Conservation (phyloP, 352 stramenopile species). For the Phytophthora fragariaefolia region DNA sequence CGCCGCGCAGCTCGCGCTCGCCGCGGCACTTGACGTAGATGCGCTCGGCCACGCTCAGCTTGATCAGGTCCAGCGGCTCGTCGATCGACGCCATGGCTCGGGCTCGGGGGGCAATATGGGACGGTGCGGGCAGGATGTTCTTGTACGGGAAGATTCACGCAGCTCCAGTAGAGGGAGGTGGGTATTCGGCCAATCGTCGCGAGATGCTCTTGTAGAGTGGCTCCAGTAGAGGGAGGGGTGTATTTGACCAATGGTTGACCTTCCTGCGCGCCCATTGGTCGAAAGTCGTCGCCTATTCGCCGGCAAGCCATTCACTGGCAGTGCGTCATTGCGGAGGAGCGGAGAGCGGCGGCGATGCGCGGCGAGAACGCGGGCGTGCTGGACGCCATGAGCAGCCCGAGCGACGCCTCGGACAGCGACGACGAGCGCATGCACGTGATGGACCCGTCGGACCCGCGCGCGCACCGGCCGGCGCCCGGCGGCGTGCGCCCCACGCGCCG, state of each 20-base stretch:
- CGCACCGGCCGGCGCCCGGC: constrained; percentile 47
- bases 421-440: constrained; percentile 65
- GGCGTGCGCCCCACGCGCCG: constrained; percentile 42
- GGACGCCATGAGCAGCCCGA: constrained; percentile 43
- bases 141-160: neutral
- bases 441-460: constrained; percentile 79
- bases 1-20: constrained; percentile 96
- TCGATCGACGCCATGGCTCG: constrained; percentile 86
- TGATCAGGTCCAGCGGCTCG: constrained; percentile 98
- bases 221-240: neutral
- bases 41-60: constrained; percentile 98
- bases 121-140: neutral
- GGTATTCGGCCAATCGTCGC: neutral
- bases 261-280: neutral
- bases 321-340: constrained; percentile 10
- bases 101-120: neutral
- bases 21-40: constrained; percentile 99
- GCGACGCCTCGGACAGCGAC: constrained; percentile 46
- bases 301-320: constrained; percentile 18
- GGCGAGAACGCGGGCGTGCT: constrained; percentile 46
- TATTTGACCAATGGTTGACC: neutral
- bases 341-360: constrained; percentile 27
- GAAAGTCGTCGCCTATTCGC: neutral
- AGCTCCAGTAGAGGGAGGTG: neutral
- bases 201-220: neutral